phyloP scores from a whole-genome alignment of 2,329 filamentous ascomycete genomes.

The Berkeleyomyces basicola region DNA sequence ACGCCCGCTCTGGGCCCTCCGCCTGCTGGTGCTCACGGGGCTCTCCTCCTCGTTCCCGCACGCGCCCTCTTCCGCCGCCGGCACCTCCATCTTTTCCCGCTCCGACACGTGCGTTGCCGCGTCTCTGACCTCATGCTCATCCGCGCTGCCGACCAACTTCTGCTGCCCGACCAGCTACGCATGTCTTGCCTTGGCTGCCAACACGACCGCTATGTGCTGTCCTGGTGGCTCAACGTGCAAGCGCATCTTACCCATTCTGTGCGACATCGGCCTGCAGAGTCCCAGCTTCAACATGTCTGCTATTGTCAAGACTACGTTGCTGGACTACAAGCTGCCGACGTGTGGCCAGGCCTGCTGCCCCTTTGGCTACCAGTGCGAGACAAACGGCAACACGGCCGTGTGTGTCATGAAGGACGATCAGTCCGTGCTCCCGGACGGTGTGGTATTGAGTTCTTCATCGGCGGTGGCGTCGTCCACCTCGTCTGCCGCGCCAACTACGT shows the following conservation, averaged over 20 bases:
- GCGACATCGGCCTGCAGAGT: conserved; percentile 46
- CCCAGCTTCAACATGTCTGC: conserved; percentile 37
- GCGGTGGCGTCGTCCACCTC: conserved; percentile 10
- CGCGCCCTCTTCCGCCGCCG: conserved; percentile 23
- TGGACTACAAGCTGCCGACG: conserved; percentile 35
- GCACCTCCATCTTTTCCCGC: conserved; percentile 22
- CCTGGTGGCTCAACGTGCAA: conserved; percentile 40
- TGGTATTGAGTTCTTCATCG: conserved; percentile 16
- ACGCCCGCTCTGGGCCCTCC: conserved; percentile 19
- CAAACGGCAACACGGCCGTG: conserved; percentile 14
- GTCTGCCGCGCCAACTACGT: conserved; percentile 15
- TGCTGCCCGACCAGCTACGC: conserved; percentile 41
- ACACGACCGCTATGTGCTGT: conserved; percentile 56
- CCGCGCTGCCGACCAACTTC: conserved; percentile 43
- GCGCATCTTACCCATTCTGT: conserved; percentile 47
- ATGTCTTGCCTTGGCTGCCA: conserved; percentile 46
- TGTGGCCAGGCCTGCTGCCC: conserved; percentile 53
- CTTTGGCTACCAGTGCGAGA: conserved; percentile 49
- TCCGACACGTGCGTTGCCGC: conserved; percentile 24
- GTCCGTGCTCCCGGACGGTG: conserved; percentile 21
- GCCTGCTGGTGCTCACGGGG: conserved; percentile 23
- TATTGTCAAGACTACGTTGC: conserved; percentile 48
- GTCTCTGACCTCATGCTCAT: conserved; percentile 34
- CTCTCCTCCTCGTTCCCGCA: conserved; percentile 21
- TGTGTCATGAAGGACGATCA: conserved; percentile 41